Base-by-base conservation (phyloP, 495 filamentous ascomycete species). In the Hypoxylon fuscum region DNA sequence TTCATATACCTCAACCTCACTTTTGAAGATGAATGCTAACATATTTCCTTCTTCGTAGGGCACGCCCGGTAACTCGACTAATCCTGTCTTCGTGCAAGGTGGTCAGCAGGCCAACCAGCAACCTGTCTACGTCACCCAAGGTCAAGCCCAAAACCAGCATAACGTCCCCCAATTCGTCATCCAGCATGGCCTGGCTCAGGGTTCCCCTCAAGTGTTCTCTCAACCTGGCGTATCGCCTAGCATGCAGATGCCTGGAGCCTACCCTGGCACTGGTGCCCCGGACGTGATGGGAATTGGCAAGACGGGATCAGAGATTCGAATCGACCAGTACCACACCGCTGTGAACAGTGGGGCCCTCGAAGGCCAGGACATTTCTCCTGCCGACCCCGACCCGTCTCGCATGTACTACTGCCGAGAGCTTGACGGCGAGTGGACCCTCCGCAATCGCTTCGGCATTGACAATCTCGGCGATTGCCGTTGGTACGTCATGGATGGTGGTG, bases 321-420 rank as follows among this genome's bases (percentile, higher is more conserved):
- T 76, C 5, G 68, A 79, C 51, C 73, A 74, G 59, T 64, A 70
- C 6, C 69, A 74, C 40, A 68, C 73, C 31, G 76, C 79, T n/a
- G 42, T 75, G 41, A 64, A 71, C 35, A 79, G 69, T 68, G 69
- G 71, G 49, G 68, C 72, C 21, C 71, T 74, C 45, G 75, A 79
- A 59, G 74, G 78, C 10, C 81, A 83, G 71, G 79, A 81, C 34
- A 80, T 83, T 50, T 77, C 77, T 43, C 82, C 82, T 0, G 73
- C 77, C 3, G 81, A 84, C 53, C 72, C 79, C 22, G 78, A 85
- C 54, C 74, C 77, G 14, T 75, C 70, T 32, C 81, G 81, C 47
- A 72, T 80, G 70, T 85, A 83, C 59, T 79, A 77, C 72, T 72
- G 74, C 41, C 76, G 80, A 10, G 81, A 84, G 59, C 61, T 76